Conservation (phyloP, 164 flowering plant genomes). For the Liriodendron chinense region DNA sequence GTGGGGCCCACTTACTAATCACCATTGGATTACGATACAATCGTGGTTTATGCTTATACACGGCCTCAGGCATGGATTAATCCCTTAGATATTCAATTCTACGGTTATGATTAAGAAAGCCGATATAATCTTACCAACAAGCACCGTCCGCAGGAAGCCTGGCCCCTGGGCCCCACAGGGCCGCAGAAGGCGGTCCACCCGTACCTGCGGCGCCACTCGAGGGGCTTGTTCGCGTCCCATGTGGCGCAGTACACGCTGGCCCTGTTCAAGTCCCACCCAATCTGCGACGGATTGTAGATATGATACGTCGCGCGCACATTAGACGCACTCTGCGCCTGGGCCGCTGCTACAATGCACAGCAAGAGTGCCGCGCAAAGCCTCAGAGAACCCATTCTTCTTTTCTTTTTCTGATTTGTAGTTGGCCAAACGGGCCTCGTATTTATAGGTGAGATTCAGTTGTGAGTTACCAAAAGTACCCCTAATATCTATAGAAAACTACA, state of each 20-base stretch:
- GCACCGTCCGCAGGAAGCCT: conserved; percentile 41
- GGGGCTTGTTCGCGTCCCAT: conserved; percentile 45
- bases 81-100: no score
- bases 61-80: no score
- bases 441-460: no score
- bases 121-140: conserved; percentile 26
- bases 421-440: no score
- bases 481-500: no score
- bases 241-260: conserved; percentile 46
- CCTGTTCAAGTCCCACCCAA: conserved; percentile 38
- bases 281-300: conserved; percentile 36
- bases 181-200: conserved; percentile 56
- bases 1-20: no score
- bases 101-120: no score
- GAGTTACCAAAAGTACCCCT: no score
- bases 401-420: no score
- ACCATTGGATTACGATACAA: no score
- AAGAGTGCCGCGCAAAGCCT: background rate
- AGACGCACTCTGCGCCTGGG: conserved; percentile 28
- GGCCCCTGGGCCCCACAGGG: conserved; percentile 38
- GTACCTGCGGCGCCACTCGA: conserved; percentile 36
- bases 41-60: no score
- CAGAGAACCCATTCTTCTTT: background rate
- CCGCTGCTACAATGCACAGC: background rate
- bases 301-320: conserved; percentile 49